Conservation (phyloP, 2,329 filamentous ascomycete species). For the Chrysosporium queenslandicum region DNA sequence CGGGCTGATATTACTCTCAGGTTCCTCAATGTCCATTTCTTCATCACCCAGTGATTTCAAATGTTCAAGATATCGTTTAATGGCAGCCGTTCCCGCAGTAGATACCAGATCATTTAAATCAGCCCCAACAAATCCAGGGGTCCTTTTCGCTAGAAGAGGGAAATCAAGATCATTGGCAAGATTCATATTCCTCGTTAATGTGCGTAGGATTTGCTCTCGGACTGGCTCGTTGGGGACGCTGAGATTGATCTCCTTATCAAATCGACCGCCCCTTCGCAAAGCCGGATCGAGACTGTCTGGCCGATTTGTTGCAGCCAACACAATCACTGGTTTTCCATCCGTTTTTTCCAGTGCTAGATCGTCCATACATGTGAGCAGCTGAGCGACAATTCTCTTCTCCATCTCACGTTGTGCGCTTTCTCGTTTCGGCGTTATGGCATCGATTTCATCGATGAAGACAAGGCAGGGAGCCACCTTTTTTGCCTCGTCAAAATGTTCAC, state of each 20-base stretch:
- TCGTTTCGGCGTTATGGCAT: conserved; percentile 78
- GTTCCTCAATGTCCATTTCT: conserved; percentile 46
- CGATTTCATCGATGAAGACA: conserved; percentile 85
- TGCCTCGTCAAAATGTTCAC: conserved; percentile 80
- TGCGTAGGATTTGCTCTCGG: conserved; percentile 65
- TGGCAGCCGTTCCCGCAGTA: conserved; percentile 55
- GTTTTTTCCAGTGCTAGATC: conserved; percentile 62
- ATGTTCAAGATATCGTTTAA: conserved; percentile 49
- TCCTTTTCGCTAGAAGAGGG: conserved; percentile 63
- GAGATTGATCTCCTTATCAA: conserved; percentile 77
- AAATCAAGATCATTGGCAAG: conserved; percentile 65
- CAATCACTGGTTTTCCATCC: conserved; percentile 68
- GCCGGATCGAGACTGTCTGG: conserved; percentile 78
- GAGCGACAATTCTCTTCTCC: conserved; percentile 75
- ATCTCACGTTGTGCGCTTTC: conserved; percentile 78
- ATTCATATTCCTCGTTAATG: conserved; percentile 56
- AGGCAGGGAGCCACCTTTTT: conserved; percentile 77
- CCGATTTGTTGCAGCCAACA: conserved; percentile 82
- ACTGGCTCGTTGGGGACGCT: conserved; percentile 72
- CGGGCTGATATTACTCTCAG: conserved; percentile 22
- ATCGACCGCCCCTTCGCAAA: conserved; percentile 61
- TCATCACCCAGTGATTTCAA: conserved; percentile 39
- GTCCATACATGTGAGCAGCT: conserved; percentile 80
- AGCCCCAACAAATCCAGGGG: conserved; percentile 85
- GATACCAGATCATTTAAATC: conserved; percentile 67